Evolutionary conservation across 2,329 filamentous ascomycete genomes (phyloP).

Genomic region (Pseudophaeomoniella oleicola): DNA sequence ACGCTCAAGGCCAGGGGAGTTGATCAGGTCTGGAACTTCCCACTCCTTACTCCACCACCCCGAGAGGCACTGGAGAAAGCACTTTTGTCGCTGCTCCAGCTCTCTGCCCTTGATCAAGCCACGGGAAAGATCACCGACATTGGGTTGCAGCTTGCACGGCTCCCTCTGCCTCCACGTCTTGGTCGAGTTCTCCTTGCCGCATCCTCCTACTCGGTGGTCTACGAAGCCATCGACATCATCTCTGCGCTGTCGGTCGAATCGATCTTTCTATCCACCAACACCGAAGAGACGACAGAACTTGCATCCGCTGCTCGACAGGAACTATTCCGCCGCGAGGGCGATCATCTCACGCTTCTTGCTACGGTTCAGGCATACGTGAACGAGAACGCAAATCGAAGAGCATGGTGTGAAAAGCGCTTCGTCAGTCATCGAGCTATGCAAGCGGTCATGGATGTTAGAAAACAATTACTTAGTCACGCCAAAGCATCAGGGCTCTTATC

Average conservation of each 20-base stretch:
- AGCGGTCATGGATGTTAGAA: slow-evolving; percentile 38
- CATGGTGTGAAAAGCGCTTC: slow-evolving; percentile 44
- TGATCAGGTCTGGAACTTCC: slow-evolving; percentile 66
- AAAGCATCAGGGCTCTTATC: neutral
- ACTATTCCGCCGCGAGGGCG: slow-evolving; percentile 45
- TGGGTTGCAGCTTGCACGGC: slow-evolving; percentile 63
- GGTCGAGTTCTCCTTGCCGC: slow-evolving; percentile 74
- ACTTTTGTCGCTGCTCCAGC: slow-evolving; percentile 61
- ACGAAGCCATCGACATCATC: slow-evolving; percentile 75
- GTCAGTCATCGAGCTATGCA: slow-evolving; percentile 52
- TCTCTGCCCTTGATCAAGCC: slow-evolving; percentile 56
- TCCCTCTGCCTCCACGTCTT: slow-evolving; percentile 70
- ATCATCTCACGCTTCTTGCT: slow-evolving; percentile 48
- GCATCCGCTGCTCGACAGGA: slow-evolving; percentile 40
- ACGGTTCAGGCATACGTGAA: slow-evolving; percentile 45
- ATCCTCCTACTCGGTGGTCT: slow-evolving; percentile 55
- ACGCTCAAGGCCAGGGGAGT: slow-evolving; percentile 91
- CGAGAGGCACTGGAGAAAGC: slow-evolving; percentile 68
- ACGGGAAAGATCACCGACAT: slow-evolving; percentile 57
- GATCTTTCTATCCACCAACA: slow-evolving; percentile 44
- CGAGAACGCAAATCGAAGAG: slow-evolving; percentile 42
- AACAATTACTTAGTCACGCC: slow-evolving; percentile 7
- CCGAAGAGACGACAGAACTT: slow-evolving; percentile 45
- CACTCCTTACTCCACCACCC: slow-evolving; percentile 70
- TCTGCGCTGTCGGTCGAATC: slow-evolving; percentile 51